A percentile compares a stretch with the other conserved stretches of the same genome.
phyloP scores from a whole-genome alignment of 371 early-diverging fungal genomes.

The Actinomortierella wolfii region DNA sequence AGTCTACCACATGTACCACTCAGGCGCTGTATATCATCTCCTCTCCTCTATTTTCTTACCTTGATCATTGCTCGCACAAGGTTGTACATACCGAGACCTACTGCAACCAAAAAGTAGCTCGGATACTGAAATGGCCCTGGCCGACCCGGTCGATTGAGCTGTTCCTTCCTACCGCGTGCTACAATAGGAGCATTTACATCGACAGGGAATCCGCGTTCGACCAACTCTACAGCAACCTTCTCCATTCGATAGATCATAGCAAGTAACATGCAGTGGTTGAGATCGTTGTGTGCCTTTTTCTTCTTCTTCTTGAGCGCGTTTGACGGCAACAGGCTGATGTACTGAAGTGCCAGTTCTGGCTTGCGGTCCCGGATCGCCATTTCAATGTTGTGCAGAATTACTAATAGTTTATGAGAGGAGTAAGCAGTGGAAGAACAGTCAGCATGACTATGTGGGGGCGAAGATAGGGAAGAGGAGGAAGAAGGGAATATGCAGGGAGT shows the following conservation, averaged over 20 bases:
- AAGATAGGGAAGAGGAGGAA: too few relatives aligned
- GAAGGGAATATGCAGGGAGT: too few relatives aligned
- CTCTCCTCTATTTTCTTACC: too few relatives aligned
- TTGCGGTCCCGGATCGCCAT: slow-evolving; percentile 45
- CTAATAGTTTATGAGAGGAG: slow-evolving; percentile 3
- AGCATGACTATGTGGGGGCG: too few relatives aligned
- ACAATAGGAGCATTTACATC: slow-evolving; percentile 49
- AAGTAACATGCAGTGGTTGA: slow-evolving; percentile 46
- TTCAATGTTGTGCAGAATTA: slow-evolving; percentile 44
- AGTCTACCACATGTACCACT: too few relatives aligned
- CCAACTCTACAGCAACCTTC: slow-evolving; percentile 46
- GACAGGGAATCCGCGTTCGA: slow-evolving; percentile 48
- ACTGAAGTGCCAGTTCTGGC: slow-evolving; percentile 44
- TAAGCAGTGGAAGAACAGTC: too few relatives aligned
- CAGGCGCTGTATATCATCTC: too few relatives aligned
- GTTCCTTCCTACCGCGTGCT: slow-evolving; percentile 19
- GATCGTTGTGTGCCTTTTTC: slow-evolving; percentile 38
- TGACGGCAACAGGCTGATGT: slow-evolving; percentile 36
- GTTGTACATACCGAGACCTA: slow-evolving; percentile 46
- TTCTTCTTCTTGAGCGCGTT: slow-evolving; percentile 43
- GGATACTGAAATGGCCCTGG: slow-evolving; percentile 44
- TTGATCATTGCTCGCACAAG: slow-evolving; percentile 48
- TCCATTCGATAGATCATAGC: slow-evolving; percentile 50
- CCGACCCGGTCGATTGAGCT: slow-evolving; percentile 34
- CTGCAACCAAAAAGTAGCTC: slow-evolving; percentile 49